phyloP scores from a whole-genome alignment of 2,329 filamentous ascomycete species.

The Paramyrothecium sp. region DNA sequence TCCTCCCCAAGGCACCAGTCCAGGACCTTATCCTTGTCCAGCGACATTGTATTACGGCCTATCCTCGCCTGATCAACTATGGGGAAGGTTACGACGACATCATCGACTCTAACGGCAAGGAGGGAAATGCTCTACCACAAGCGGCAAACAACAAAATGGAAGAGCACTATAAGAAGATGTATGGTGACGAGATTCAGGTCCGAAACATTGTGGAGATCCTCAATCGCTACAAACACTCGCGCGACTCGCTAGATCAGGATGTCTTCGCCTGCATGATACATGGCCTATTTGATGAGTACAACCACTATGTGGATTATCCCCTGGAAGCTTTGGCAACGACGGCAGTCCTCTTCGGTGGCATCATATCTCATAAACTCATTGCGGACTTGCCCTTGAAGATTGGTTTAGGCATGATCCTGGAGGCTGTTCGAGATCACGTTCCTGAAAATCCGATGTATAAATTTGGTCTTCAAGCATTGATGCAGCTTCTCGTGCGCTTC shows the following conservation, averaged over 20 bases:
- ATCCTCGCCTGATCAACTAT: slow-evolving; percentile 94
- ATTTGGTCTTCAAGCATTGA: slow-evolving; percentile 91
- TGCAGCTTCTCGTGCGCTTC: slow-evolving; percentile 81
- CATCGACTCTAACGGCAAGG: slow-evolving; percentile 79
- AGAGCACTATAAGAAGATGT: slow-evolving; percentile 97
- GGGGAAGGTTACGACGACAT: slow-evolving; percentile 90
- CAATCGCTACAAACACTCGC: slow-evolving; percentile 83
- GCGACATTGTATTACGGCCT: slow-evolving; percentile 84
- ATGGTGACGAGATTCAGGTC: slow-evolving; percentile 84
- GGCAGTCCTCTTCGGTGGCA: slow-evolving; percentile 92
- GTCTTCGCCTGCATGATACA: slow-evolving; percentile 99
- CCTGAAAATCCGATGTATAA: slow-evolving; percentile 94
- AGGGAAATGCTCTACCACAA: slow-evolving; percentile 76
- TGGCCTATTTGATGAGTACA: slow-evolving; percentile 94
- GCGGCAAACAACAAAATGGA: slow-evolving; percentile 91
- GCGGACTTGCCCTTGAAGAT: slow-evolving; percentile 89
- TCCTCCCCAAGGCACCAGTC: slow-evolving; percentile 55
- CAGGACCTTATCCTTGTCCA: slow-evolving; percentile 78
- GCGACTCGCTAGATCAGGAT: slow-evolving; percentile 82
- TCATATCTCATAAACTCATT: slow-evolving; percentile 91
- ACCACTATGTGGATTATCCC: slow-evolving; percentile 92
- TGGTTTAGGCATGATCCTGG: slow-evolving; percentile 95
- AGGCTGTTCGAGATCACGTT: slow-evolving; percentile 83
- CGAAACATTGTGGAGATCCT: slow-evolving; percentile 82
- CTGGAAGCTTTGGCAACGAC: slow-evolving; percentile 95